A percentile compares a stretch with the other conserved stretches of the same genome.
phyloP scores from a whole-genome alignment of 2,329 filamentous ascomycete genomes.

The Fusarium austroafricanum region DNA sequence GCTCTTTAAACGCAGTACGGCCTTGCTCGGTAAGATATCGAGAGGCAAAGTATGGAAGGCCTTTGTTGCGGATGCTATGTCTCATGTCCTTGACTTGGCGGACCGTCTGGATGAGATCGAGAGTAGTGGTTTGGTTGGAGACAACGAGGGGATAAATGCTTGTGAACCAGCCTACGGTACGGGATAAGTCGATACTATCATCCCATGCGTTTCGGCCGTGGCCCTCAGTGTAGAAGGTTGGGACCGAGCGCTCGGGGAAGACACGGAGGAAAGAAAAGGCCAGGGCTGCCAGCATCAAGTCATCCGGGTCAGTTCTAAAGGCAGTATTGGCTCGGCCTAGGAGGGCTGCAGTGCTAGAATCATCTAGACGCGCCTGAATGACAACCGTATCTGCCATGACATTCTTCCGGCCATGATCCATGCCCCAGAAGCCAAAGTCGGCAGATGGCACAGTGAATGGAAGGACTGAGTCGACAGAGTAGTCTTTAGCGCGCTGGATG shows the following conservation, averaged over 20 bases:
- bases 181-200: not conserved
- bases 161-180: not conserved
- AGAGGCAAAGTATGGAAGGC: not conserved
- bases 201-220: constrained; percentile 2
- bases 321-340: not conserved
- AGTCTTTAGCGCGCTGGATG: not conserved
- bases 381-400: not conserved
- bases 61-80: not conserved
- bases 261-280: not conserved
- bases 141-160: not conserved
- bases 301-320: not conserved
- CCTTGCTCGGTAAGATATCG: not conserved
- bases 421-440: not conserved
- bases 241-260: not conserved
- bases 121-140: not conserved
- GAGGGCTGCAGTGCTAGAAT: not conserved
- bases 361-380: not conserved
- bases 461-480: not conserved
- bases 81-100: not conserved
- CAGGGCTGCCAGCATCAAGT: not conserved
- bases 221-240: not conserved
- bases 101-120: not conserved
- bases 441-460: not conserved
- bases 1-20: not conserved
- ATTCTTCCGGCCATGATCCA: not conserved